Evolutionary conservation across 177 flowering plant genomes (phyloP).

Genomic region (Vitis hybrid): DNA sequence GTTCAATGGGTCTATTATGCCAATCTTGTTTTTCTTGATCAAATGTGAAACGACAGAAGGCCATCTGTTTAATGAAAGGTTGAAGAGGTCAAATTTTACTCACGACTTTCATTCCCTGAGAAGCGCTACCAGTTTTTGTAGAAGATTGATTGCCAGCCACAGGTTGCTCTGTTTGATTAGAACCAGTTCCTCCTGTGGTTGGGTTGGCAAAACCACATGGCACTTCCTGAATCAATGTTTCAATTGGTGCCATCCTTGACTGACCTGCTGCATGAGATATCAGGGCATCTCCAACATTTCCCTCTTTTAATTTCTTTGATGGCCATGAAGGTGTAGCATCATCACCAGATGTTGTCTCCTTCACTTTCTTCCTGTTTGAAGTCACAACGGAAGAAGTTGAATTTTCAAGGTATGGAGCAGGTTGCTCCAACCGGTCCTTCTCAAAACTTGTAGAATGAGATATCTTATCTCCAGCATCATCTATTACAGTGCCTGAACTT

Average conservation of each 20-base stretch:
- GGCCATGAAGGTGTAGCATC: background rate
- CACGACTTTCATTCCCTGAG: constrained; percentile 21
- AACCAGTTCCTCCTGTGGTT: constrained; percentile 5
- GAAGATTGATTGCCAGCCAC: constrained; percentile 11
- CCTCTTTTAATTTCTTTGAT: constrained; percentile 5
- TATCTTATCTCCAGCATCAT: constrained; percentile 9
- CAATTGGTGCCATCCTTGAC: background rate
- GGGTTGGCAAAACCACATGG: background rate
- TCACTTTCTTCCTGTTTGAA: constrained; percentile 9
- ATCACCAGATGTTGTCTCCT: background rate
- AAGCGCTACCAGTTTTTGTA: constrained; percentile 10
- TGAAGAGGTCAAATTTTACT: constrained; percentile 14
- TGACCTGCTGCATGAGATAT: constrained; percentile 1
- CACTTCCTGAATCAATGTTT: constrained; percentile 4
- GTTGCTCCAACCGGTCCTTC: constrained; percentile 14
- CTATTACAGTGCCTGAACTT: constrained; percentile 2
- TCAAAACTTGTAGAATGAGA: constrained; percentile 3
- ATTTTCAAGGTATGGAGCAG: constrained; percentile 11
- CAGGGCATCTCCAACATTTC: background rate
- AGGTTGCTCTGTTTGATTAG: constrained; percentile 1
- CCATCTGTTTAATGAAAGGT: background rate
- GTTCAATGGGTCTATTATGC: background rate
- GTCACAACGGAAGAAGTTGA: background rate
- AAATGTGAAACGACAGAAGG: background rate
- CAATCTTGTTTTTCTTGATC: background rate